Evolutionary conservation across 176 grass and related monocot species (phyloP), one percentile per base, ranked within the genome.

Genomic region (Luzula sylvatica): DNA sequence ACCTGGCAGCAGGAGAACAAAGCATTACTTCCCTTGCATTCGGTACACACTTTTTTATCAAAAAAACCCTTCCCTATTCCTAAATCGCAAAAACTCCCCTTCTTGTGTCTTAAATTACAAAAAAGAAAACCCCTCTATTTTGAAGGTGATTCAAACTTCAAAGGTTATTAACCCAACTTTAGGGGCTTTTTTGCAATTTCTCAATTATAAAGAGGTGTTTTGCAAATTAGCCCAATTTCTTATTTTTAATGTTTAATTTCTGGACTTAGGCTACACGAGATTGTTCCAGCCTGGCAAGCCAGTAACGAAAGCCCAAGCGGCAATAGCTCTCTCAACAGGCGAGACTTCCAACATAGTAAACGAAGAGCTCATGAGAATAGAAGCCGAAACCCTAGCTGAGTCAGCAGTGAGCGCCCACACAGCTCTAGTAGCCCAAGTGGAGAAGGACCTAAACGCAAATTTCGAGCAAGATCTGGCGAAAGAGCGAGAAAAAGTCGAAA

Each of bases 281-380:
- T 75, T 89, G 46, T 96, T 96, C 59, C 90, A 96, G 60, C 77
- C 84, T n/a, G 68, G 66, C 51, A 96, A 96, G 72, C 84, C 90
- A 11, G 90, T 96, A 61, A 96, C 80, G 3, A 96, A 89, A 78
- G 83, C 80, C 78, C 90, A 96, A 70, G 90, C 78, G 47, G 74
- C 81, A 49, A 58, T 96, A 67, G 80, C 84, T 26, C 66, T 96
- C 66, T 78, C 90, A 40, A 86, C 81, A 24, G 84, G 90, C 73
- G 90, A 89, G 75, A 82, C 78, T 48, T 61, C 74, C 52, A 84
- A 96, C 19, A 32, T 79, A 50, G 77, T 96, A 42, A 65, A 75
- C 44, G 84, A 96, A 53, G 90, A 96, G 53, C 59, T 96, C 67
- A 74, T 84, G 54, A 80, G 84, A 49, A 82, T 96, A 27, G 90